Conservation (phyloP, 2,329 filamentous ascomycete species). For the Fusarium sacchari region DNA sequence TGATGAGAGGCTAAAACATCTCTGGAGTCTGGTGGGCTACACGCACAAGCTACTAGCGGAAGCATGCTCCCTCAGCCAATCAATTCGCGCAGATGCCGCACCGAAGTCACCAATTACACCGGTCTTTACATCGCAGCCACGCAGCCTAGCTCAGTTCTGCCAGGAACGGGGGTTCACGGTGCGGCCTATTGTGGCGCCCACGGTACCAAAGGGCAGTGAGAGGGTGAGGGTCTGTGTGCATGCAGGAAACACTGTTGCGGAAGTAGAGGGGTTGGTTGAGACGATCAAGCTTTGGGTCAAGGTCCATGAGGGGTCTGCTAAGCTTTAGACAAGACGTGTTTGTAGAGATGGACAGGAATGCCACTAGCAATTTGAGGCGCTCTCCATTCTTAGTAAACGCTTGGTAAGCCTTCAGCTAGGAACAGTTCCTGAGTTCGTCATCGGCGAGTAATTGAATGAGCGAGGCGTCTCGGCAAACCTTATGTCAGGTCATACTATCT, state of each 20-base stretch:
- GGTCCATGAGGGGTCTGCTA: not conserved
- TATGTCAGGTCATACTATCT: not conserved
- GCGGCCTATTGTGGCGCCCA: constrained; percentile 74
- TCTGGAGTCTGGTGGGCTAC: constrained; percentile 48
- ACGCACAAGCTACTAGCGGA: constrained; percentile 58
- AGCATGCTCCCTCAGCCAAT: constrained; percentile 42
- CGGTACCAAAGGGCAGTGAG: constrained; percentile 71
- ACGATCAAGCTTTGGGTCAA: constrained; percentile 59
- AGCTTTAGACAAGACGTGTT: not conserved
- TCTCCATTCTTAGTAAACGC: not conserved
- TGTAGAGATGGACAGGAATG: no score
- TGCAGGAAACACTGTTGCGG: constrained; percentile 67
- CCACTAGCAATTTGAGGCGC: not conserved
- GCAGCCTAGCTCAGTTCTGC: constrained; percentile 67
- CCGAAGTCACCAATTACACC: constrained; percentile 73
- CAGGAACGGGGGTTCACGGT: constrained; percentile 69
- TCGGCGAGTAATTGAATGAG: rapidly evolving
- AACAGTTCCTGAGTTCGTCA: not conserved
- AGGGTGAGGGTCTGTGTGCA: constrained; percentile 75
- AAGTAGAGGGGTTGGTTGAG: constrained; percentile 64
- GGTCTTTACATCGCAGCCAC: constrained; percentile 66
- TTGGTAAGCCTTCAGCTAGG: not conserved
- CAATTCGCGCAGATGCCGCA: constrained; percentile 46
- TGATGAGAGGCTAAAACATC: constrained; percentile 46
- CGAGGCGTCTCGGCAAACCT: not conserved